A percentile compares a stretch with the other conserved stretches of the same genome.
Evolutionary conservation across 441 rosid genomes (phyloP).

Genomic region (Breynia disticha): DNA sequence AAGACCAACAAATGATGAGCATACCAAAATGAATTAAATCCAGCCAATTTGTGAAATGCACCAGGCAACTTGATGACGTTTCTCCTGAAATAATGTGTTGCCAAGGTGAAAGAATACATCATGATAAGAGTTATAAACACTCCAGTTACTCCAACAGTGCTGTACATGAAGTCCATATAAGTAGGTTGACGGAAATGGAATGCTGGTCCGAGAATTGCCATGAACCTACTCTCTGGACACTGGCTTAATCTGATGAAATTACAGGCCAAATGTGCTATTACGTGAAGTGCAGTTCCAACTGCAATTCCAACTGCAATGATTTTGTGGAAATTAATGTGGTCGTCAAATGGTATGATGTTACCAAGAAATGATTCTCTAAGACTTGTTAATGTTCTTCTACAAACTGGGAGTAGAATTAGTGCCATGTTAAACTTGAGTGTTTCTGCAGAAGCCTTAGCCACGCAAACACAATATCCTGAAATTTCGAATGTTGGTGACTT

Average conservation of each 20-base stretch:
- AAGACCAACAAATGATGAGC: conserved; percentile 70
- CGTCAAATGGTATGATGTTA: conserved; percentile 64
- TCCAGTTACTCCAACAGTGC: conserved; percentile 52
- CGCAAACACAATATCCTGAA: conserved; percentile 67
- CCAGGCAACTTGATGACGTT: conserved; percentile 58
- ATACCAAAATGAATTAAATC: conserved; percentile 90
- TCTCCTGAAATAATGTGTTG: conserved; percentile 52
- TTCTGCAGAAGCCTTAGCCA: conserved; percentile 79
- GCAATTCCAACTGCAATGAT: conserved; percentile 45
- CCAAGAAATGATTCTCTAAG: conserved; percentile 60
- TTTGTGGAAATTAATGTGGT: conserved; percentile 79
- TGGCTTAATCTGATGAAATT: conserved; percentile 45
- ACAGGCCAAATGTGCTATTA: conserved; percentile 48
- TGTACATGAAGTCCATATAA: conserved; percentile 36
- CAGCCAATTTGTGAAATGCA: conserved; percentile 50
- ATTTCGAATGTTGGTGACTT: conserved; percentile 35
- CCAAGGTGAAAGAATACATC: conserved; percentile 58
- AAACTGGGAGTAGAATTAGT: conserved; percentile 65
- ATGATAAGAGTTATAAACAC: conserved; percentile 41
- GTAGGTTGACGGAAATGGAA: conserved; percentile 50
- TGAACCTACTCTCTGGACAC: conserved; percentile 35
- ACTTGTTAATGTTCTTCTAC: conserved; percentile 58
- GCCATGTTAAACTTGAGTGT: conserved; percentile 83
- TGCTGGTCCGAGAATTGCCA: conserved; percentile 31
- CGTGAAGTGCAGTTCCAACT: conserved; percentile 37